These are phyloP conservation scores for Teratosphaeria zuluensis DNA, from an alignment of 2,329 filamentous ascomycete species.

Conservation along the genomic window DNA sequence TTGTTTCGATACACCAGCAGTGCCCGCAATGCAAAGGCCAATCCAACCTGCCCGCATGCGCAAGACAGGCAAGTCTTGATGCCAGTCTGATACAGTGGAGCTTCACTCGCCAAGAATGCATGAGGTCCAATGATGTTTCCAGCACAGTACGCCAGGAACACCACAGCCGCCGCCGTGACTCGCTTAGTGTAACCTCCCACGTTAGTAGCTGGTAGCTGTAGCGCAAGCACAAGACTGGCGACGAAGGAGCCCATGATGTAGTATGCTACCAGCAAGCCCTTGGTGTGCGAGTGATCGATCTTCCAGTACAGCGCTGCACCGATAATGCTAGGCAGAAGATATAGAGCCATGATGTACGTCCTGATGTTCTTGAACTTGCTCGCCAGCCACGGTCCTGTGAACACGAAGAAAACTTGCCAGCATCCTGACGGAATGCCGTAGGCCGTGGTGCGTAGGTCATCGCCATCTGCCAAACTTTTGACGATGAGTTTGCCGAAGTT, in stretches of 20 bases:
- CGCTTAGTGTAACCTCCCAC: constrained; percentile 42
- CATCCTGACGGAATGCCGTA: constrained; percentile 47
- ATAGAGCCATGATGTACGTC: constrained; percentile 44
- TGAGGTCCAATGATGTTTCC: constrained; percentile 42
- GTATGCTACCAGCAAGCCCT: constrained; percentile 43
- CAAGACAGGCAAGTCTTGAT: constrained; percentile 43
- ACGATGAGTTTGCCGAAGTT: constrained; percentile 49
- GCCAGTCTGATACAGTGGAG: constrained; percentile 43
- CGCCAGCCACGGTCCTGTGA: constrained; percentile 44
- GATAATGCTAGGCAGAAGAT: constrained; percentile 43
- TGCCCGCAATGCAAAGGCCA: constrained; percentile 28
- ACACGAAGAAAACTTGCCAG: constrained; percentile 45
- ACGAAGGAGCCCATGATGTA: constrained; percentile 44
- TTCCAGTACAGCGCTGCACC: constrained; percentile 44
- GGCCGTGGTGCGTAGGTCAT: constrained; percentile 39
- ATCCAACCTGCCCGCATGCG: constrained; percentile 32
- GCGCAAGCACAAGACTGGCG: constrained; percentile 42
- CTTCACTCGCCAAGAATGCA: constrained; percentile 36
- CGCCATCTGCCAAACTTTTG: constrained; percentile 36
- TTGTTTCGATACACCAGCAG: constrained; percentile 32
- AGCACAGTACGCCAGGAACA: constrained; percentile 35
- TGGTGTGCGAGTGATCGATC: constrained; percentile 32
- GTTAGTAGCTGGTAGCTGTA: constrained; percentile 44
- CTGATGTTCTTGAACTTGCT: constrained; percentile 42
- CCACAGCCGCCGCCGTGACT: constrained; percentile 36